Base-by-base conservation (phyloP, 169 alveolate species). In the Eimeria falciformis region DNA sequence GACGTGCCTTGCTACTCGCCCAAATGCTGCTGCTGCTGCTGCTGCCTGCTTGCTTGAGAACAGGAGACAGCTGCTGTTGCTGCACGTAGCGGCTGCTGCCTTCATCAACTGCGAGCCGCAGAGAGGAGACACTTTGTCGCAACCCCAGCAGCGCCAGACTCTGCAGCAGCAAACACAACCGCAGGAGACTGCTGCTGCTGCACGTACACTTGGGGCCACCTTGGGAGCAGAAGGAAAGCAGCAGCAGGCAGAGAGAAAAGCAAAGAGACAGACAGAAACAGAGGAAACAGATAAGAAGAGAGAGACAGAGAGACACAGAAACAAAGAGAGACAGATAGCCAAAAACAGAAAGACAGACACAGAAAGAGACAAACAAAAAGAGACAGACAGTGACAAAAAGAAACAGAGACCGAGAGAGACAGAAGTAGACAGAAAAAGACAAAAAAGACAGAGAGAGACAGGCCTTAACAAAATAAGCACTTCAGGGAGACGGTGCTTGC, bases 1-100 rank as follows among this genome's bases (percentile, higher is more conserved):
- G 21, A 50, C 21, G 21, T 50, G 58, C 21, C 58, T 50, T 9
- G 58, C 58, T 50, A 50, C n/a, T n/a, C n/a, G n/a, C n/a, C n/a
- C 14, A 50, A 50, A 7, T n/a, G 71, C 71, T n/a, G 71, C 27
- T n/a, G 71, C 71, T 58, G 71, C 71, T 58, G 71, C 71, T 58
- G 33, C 33, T 58, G 71, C 33, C 25, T 14, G 33, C 21, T 14
- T 27, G 7, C 27, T 58, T 58, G 29, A 27, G 71, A 21, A 5
- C 9, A 7, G 25, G 71, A 7, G 71, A 9, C 71, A 58, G 27
- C 71, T 9, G 27, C 71, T 58, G 71, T 27, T 58, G 71, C 71
- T 58, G 71, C 18, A 58, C 71, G 71, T 58, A 58, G 27, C 71
- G 71, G 71, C 33, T 58, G 33, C 27, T 58, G 18, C 33, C 25